These are phyloP conservation scores for Auricularia cornea DNA, from an alignment of 768 basidiomycete species.

Conservation along the genomic window DNA sequence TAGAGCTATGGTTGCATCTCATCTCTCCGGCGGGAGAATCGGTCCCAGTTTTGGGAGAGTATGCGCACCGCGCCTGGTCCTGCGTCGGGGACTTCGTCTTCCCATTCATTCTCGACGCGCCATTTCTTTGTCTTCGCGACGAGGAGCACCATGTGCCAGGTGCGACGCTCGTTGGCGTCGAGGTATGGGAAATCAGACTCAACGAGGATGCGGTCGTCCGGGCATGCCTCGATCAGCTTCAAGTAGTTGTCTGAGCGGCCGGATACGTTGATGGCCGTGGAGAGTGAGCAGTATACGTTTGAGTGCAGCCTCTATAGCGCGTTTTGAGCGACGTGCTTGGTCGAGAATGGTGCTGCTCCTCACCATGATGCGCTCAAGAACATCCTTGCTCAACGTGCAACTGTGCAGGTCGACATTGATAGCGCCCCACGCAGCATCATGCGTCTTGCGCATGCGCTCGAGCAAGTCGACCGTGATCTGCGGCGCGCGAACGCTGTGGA, in stretches of 20 bases:
- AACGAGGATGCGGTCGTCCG: constrained; percentile 61
- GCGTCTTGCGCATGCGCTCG: constrained; percentile 44
- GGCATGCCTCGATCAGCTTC: constrained; percentile 55
- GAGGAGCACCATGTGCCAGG: constrained; percentile 69
- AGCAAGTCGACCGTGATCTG: constrained; percentile 62
- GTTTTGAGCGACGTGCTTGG: not conserved
- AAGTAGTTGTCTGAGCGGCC: constrained; percentile 55
- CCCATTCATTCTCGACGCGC: constrained; percentile 59
- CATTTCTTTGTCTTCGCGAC: constrained; percentile 74
- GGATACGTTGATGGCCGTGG: constrained; percentile 63
- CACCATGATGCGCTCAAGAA: constrained; percentile 70
- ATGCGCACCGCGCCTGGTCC: constrained; percentile 59
- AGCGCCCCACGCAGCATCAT: constrained; percentile 47
- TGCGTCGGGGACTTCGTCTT: constrained; percentile 19
- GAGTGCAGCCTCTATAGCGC: constrained; percentile 48
- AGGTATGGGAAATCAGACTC: constrained; percentile 82
- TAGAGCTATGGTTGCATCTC: not conserved
- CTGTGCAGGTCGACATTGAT: constrained; percentile 88
- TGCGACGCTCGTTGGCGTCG: constrained; percentile 44
- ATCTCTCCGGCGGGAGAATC: constrained; percentile 27
- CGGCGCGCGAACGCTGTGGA: constrained; percentile 81
- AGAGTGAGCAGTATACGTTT: constrained; percentile 84
- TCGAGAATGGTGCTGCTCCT: no score
- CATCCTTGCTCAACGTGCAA: constrained; percentile 74
- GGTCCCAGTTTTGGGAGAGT: constrained; percentile 64